Percentiles rank a stretch among this genome's conserved stretches.
These are phyloP conservation scores for Tilletia horrida DNA, from an alignment of 1,284 basidiomycete genomes.

Conservation along the genomic window DNA sequence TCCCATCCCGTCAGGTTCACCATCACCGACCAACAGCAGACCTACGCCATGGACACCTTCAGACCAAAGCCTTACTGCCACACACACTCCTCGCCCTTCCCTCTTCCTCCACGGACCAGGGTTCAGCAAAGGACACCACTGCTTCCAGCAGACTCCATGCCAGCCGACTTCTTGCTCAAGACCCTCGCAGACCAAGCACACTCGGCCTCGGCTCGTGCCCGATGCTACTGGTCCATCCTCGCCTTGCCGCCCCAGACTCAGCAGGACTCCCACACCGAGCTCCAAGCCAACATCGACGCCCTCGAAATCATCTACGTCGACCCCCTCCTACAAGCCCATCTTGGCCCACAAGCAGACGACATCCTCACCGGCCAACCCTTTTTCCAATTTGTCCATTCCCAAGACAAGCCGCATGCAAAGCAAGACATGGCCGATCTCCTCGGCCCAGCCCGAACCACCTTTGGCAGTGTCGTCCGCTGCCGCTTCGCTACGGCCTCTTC, in stretches of 20 bases:
- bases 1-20: too few relatives aligned
- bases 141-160: neutral
- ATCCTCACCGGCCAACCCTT: slow-evolving; percentile 64
- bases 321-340: slow-evolving; percentile 74
- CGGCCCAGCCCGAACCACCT: slow-evolving; percentile 69
- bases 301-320: slow-evolving; percentile 84
- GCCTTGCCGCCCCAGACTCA: neutral
- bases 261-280: neutral
- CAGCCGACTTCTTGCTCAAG: too few relatives aligned
- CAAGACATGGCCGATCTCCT: slow-evolving; percentile 73
- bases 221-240: slow-evolving; percentile 17
- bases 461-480: slow-evolving; percentile 86
- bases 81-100: neutral
- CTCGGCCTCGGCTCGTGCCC: neutral
- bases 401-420: slow-evolving; percentile 63
- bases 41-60: neutral
- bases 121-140: neutral
- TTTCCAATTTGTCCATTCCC: slow-evolving; percentile 82
- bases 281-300: slow-evolving; percentile 54
- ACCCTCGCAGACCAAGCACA: neutral
- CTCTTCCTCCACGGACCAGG: neutral
- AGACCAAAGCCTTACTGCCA: neutral
- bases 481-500: neutral
- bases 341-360: slow-evolving; percentile 66
- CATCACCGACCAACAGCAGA: too few relatives aligned